A percentile compares a stretch with the other conserved stretches of the same genome.
Conservation (phyloP, 352 stramenopile genomes). For the Peronospora farinosa region DNA sequence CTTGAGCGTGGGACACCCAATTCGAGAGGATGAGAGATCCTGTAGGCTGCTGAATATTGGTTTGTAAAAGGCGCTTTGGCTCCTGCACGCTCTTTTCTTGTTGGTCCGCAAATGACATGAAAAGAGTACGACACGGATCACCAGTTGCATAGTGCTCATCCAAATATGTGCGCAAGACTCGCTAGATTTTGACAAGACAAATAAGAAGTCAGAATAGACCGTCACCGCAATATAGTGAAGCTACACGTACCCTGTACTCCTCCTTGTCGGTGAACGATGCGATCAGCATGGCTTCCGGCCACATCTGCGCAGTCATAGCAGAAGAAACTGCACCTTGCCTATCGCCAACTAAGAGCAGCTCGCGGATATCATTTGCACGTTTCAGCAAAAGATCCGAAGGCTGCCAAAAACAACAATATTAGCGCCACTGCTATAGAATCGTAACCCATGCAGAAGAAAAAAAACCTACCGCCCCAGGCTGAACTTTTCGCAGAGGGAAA, state of each 20-base stretch:
- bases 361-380: slow-evolving; percentile 51
- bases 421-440: not conserved
- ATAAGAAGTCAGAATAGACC: slow-evolving; percentile 2
- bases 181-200: slow-evolving; percentile 21
- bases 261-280: slow-evolving; percentile 81
- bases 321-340: slow-evolving; percentile 66
- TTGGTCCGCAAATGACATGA: slow-evolving; percentile 77
- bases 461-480: slow-evolving; percentile 32
- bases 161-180: slow-evolving; percentile 68
- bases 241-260: slow-evolving; percentile 58
- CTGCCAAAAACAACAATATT: slow-evolving; percentile 24
- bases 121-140: slow-evolving; percentile 71
- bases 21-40: slow-evolving; percentile 54
- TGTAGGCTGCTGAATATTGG: slow-evolving; percentile 22
- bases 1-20: slow-evolving; percentile 77
- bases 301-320: slow-evolving; percentile 80
- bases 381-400: slow-evolving; percentile 45
- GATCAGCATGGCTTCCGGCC: slow-evolving; percentile 84
- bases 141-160: slow-evolving; percentile 69
- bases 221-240: not conserved
- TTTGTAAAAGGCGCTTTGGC: slow-evolving; percentile 61
- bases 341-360: slow-evolving; percentile 70
- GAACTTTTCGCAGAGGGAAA: slow-evolving; percentile 44
- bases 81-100: slow-evolving; percentile 83
- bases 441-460: not conserved